Percentiles rank a stretch among this genome's conserved stretches.
phyloP scores from a whole-genome alignment of 495 filamentous ascomycete species.

The Rostrohypoxylon terebratum region DNA sequence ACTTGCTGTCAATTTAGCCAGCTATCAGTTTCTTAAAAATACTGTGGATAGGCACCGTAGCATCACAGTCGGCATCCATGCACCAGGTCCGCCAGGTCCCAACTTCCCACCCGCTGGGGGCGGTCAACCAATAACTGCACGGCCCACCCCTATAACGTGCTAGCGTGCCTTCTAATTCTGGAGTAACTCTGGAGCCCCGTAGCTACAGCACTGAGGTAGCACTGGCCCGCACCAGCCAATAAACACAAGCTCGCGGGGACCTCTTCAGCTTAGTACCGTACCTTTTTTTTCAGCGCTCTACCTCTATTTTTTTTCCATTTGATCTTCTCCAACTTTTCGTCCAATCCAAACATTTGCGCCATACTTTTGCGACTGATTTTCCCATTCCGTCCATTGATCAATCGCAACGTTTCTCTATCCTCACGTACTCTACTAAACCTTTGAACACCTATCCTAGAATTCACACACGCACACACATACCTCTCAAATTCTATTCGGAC shows the following conservation, averaged over 20 bases:
- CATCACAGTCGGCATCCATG: conserved; percentile 25
- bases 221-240: conserved; percentile 34
- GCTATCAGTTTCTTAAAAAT: no score
- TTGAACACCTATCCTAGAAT: not conserved
- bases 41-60: conserved; percentile 1
- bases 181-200: conserved; percentile 40
- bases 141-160: conserved; percentile 20
- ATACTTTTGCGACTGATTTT: conserved; percentile 32
- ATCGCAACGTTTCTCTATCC: conserved; percentile 27
- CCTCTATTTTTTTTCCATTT: conserved; percentile 21
- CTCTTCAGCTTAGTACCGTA: not conserved
- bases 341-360: conserved; percentile 42
- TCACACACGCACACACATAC: conserved; percentile 15
- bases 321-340: conserved; percentile 24
- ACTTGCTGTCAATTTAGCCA: no score
- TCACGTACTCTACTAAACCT: not conserved
- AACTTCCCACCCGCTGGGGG: conserved; percentile 20
- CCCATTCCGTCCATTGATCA: conserved; percentile 35
- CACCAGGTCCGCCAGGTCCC: conserved; percentile 3
- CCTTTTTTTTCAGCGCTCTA: conserved; percentile 36
- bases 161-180: conserved; percentile 33
- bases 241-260: conserved; percentile 25
- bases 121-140: conserved; percentile 30
- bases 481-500: not conserved
- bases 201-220: conserved; percentile 19